Evolutionary conservation across 2,329 filamentous ascomycete species (phyloP).

Genomic region (Pseudopithomyces maydicus): DNA sequence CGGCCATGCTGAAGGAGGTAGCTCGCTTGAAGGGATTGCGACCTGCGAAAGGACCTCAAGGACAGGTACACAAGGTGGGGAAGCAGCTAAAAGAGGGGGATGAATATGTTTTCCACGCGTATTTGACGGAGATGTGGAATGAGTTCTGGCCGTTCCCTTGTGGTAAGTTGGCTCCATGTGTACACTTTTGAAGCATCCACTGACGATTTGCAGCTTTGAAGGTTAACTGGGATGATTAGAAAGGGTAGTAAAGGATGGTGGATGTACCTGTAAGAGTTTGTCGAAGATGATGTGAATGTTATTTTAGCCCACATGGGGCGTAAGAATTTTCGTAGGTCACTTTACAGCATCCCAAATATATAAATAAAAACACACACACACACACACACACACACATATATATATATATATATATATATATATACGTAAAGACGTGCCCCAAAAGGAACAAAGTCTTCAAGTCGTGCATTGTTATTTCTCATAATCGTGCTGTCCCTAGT

Average conservation of each 20-base stretch:
- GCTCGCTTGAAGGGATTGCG: constrained; percentile 46
- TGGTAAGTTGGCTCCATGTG: constrained; percentile 42
- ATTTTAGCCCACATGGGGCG: too few species aligned
- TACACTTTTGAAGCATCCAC: neutral
- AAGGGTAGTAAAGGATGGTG: neutral
- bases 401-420: too few species aligned
- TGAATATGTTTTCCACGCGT: constrained; percentile 48
- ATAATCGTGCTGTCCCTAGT: too few species aligned
- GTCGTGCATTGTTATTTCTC: too few species aligned
- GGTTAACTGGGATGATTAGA: constrained; percentile 34
- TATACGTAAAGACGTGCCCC: too few species aligned
- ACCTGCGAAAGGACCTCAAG: constrained; percentile 46
- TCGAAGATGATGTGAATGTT: neutral
- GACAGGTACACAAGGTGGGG: constrained; percentile 50
- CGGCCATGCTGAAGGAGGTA: constrained; percentile 53
- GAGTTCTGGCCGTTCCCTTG: constrained; percentile 54
- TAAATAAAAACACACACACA: too few species aligned
- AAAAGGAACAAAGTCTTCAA: too few species aligned
- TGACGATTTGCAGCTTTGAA: constrained; percentile 25
- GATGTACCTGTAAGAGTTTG: neutral
- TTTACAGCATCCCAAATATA: too few species aligned
- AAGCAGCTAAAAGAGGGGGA: constrained; percentile 18
- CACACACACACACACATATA: too few species aligned
- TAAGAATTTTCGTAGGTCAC: too few species aligned
- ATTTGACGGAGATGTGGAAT: constrained; percentile 56